A percentile compares a stretch with the other conserved stretches of the same genome.
phyloP scores from a whole-genome alignment of 208 protist species.

The Acanthamoeba lenticulata region DNA sequence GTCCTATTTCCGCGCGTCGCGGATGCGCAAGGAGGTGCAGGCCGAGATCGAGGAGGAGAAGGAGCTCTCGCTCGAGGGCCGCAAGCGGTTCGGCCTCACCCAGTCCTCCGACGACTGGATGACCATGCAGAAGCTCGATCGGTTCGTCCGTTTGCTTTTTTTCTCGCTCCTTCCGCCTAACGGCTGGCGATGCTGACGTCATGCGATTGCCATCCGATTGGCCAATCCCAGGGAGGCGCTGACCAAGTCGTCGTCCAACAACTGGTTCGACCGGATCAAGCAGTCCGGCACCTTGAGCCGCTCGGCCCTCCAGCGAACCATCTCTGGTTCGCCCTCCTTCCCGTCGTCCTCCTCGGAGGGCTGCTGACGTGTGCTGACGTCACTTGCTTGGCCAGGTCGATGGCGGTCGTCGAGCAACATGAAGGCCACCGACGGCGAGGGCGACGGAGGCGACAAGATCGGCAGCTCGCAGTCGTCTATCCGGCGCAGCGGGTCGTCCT shows the following conservation, averaged over 20 bases:
- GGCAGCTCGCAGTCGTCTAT: background rate
- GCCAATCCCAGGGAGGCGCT: background rate
- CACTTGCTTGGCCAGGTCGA: background rate
- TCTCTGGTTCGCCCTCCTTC: background rate
- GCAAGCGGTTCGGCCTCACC: background rate
- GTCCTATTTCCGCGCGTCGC: background rate
- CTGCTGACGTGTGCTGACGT: background rate
- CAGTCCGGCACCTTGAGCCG: conserved; percentile 1
- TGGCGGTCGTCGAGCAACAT: background rate
- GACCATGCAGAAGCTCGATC: conserved; percentile 34
- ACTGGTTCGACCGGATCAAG: background rate
- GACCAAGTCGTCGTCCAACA: background rate
- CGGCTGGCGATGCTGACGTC: background rate
- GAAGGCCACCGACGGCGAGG: background rate
- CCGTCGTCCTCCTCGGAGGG: background rate
- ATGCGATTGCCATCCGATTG: background rate
- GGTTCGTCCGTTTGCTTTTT: background rate
- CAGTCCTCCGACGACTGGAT: conserved; percentile 45
- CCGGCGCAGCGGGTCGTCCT: background rate
- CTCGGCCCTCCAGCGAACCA: background rate
- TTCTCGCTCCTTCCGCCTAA: background rate
- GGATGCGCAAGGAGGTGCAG: conserved; percentile 32
- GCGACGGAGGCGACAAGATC: background rate
- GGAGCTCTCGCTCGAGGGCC: conserved; percentile 24
- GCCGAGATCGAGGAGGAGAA: conserved; percentile 47